Percentiles rank a stretch among this genome's conserved stretches.
Conservation (phyloP, 75 land plant genomes). For the Selaginella moellendorffii region DNA sequence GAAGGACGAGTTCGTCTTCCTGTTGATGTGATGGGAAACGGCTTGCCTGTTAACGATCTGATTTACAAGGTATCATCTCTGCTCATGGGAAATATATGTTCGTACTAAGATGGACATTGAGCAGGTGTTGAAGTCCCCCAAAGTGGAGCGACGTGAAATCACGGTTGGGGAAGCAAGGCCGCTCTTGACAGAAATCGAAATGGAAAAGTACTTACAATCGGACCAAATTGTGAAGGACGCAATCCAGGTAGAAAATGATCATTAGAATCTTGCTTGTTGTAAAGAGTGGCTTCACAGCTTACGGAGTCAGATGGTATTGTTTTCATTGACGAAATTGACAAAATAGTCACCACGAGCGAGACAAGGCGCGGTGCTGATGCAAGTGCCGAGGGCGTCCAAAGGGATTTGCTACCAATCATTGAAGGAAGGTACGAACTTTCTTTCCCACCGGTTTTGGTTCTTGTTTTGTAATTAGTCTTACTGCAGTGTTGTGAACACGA, state of each 20-base stretch:
- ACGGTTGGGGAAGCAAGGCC: slow-evolving; percentile 23
- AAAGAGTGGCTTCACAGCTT: slow-evolving; percentile 20
- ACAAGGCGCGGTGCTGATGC: slow-evolving; percentile 28
- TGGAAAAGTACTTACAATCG: slow-evolving; percentile 25
- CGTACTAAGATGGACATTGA: slow-evolving; percentile 14
- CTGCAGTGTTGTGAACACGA: slow-evolving; percentile 25
- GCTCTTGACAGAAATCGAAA: slow-evolving; percentile 21
- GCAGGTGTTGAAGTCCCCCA: slow-evolving; percentile 22
- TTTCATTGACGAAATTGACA: slow-evolving; percentile 35
- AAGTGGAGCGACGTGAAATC: slow-evolving; percentile 19
- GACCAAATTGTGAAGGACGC: slow-evolving; percentile 29
- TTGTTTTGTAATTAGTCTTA: not conserved
- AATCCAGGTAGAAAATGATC: slow-evolving; percentile 12
- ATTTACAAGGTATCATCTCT: slow-evolving; percentile 16
- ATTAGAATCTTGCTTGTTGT: no score
- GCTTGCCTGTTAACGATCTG: slow-evolving; percentile 16
- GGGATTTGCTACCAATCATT: slow-evolving; percentile 29
- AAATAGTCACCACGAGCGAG: slow-evolving; percentile 22
- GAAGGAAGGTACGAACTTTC: slow-evolving; percentile 21
- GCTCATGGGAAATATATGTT: not conserved
- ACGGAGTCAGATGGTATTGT: slow-evolving; percentile 34
- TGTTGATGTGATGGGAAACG: slow-evolving; percentile 17
- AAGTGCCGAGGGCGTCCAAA: slow-evolving; percentile 31
- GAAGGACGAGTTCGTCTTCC: slow-evolving; percentile 25
- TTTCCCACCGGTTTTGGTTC: not conserved